Conservation (phyloP, 257 asterid species). For the Nemophila menziesii region DNA sequence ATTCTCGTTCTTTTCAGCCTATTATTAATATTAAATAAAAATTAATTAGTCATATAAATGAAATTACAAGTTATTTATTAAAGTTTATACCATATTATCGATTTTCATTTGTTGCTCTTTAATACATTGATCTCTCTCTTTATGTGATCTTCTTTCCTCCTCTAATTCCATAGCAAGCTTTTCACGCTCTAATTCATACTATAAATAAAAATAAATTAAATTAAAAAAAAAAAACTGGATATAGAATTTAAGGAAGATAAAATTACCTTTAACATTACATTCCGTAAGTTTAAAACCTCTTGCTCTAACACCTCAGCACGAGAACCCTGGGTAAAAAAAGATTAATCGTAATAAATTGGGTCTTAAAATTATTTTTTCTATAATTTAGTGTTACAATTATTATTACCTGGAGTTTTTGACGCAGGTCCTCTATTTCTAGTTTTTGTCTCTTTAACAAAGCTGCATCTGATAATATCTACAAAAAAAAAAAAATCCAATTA, state of each 20-base stretch:
- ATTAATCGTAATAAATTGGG: constrained; percentile 1
- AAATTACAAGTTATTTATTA: too few species aligned
- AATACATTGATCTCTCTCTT: constrained; percentile 57
- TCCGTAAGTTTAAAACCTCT: constrained; percentile 83
- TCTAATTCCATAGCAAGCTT: constrained; percentile 83
- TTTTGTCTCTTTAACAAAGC: constrained; percentile 87
- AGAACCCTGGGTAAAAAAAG: constrained; percentile 50
- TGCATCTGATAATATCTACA: constrained; percentile 86
- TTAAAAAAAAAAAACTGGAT: constrained; percentile 4
- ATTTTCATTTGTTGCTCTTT: constrained; percentile 73
- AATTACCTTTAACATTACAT: constrained; percentile 90
- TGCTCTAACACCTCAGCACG: constrained; percentile 84
- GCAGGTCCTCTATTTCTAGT: constrained; percentile 80
- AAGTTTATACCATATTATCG: constrained; percentile 38
- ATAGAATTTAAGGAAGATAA: background rate
- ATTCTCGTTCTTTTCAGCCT: constrained; percentile 33
- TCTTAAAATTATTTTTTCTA: constrained; percentile 2
- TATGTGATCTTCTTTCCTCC: constrained; percentile 87
- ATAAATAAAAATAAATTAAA: constrained; percentile 19
- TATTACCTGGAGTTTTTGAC: constrained; percentile 76
- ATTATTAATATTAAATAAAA: constrained; percentile 11
- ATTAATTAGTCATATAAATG: background rate
- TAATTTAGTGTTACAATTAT: constrained; percentile 5
- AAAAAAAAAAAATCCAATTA: background rate
- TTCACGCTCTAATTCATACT: constrained; percentile 81